A percentile compares a stretch with the other conserved stretches of the same genome.
phyloP scores from a whole-genome alignment of 2,329 filamentous ascomycete genomes.

The Neofusicoccum laricinum region DNA sequence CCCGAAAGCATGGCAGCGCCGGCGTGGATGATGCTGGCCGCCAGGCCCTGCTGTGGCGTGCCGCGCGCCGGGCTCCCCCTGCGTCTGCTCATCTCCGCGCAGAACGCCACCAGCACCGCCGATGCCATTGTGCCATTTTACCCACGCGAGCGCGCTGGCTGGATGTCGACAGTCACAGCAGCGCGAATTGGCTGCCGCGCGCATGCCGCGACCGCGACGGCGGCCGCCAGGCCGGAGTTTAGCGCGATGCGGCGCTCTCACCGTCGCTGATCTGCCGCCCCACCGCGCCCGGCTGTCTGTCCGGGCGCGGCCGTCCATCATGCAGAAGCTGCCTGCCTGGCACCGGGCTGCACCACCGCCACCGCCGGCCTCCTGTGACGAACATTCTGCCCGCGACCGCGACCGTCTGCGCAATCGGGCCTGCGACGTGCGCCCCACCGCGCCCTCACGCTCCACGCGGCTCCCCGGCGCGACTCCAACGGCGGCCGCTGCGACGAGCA shows the following conservation, averaged over 20 bases:
- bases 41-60: not conserved
- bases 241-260: not conserved
- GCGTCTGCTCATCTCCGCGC: not conserved
- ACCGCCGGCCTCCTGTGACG: not conserved
- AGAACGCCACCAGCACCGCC: not conserved
- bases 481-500: not conserved
- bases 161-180: too few relatives aligned
- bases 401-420: not conserved
- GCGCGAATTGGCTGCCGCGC: too few relatives aligned
- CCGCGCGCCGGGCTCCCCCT: not conserved
- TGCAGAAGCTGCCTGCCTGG: not conserved
- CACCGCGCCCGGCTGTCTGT: conserved; percentile 6
- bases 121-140: not conserved
- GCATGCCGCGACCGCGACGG: too few relatives aligned
- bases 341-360: not conserved
- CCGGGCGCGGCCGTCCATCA: not conserved
- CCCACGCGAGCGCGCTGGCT: not conserved
- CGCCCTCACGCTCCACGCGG: not conserved
- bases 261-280: conserved; percentile 20
- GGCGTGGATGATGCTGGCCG: not conserved
- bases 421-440: not conserved
- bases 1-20: conserved; percentile 1
- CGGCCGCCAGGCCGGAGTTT: not conserved
- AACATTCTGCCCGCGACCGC: not conserved
- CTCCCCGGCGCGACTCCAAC: not conserved